phyloP scores from a whole-genome alignment of 441 rosid genomes.

The Theobroma grandiflorum region DNA sequence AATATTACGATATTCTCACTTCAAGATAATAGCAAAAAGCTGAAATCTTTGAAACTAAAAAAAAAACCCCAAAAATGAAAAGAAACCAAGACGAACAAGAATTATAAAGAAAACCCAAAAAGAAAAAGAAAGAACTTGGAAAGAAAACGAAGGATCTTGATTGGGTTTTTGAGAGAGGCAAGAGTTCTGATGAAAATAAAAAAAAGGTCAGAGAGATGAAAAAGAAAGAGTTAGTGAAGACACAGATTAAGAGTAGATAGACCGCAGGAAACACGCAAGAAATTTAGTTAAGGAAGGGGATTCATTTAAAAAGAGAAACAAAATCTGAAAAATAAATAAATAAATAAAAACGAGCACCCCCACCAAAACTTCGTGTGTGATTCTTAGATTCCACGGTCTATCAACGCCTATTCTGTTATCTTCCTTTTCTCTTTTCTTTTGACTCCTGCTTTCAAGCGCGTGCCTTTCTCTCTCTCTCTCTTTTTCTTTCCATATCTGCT shows the following conservation, averaged over 20 bases:
- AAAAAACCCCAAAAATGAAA: neutral
- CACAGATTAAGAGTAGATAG: conserved; percentile 69
- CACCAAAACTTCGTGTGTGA: conserved; percentile 49
- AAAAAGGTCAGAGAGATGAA: conserved; percentile 4
- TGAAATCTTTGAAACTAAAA: conserved; percentile 4
- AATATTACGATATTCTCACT: conserved; percentile 6
- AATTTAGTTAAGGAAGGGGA: conserved; percentile 41
- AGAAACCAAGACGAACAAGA: conserved; percentile 9
- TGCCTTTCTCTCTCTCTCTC: conserved; percentile 29
- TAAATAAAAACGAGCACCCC: conserved; percentile 35
- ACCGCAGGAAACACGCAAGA: conserved; percentile 87
- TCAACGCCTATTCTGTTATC: conserved; percentile 66
- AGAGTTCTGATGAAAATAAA: neutral
- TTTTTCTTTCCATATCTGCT: conserved; percentile 28
- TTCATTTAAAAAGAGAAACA: conserved; percentile 35
- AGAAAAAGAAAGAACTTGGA: conserved; percentile 7
- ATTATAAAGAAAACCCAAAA: conserved; percentile 6
- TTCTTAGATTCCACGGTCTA: conserved; percentile 85
- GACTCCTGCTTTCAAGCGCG: conserved; percentile 13
- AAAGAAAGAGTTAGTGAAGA: conserved; percentile 31
- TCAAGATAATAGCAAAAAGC: conserved; percentile 21
- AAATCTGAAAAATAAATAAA: conserved; percentile 28
- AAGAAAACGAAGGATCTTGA: conserved; percentile 15
- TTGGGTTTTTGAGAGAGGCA: conserved; percentile 25
- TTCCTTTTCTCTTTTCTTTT: conserved; percentile 26